Evolutionary conservation across 257 asterid genomes (phyloP).

Genomic region (Cruciata laevipes): DNA sequence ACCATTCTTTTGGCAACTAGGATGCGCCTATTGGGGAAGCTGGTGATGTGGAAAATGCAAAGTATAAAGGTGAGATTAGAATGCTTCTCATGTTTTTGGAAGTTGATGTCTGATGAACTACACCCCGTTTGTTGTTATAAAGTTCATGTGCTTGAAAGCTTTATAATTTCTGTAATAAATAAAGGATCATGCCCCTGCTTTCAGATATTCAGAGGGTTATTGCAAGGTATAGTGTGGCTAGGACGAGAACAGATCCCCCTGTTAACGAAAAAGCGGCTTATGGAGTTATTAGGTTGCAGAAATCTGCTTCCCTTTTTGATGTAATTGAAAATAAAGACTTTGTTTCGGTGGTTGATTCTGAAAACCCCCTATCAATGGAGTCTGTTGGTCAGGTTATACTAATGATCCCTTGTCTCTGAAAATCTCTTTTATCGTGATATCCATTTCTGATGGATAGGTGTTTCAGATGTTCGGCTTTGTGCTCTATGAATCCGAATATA

Average conservation of each 20-base stretch:
- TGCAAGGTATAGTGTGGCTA: conserved; percentile 44
- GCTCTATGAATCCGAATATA: conserved; percentile 64
- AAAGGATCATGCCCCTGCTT: conserved; percentile 25
- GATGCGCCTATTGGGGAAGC: conserved; percentile 97
- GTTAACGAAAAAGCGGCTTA: conserved; percentile 55
- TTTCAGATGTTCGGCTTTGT: conserved; percentile 86
- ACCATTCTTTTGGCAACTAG: conserved; percentile 31
- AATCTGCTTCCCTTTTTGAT: conserved; percentile 47
- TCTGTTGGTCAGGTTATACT: conserved; percentile 65
- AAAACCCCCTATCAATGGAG: conserved; percentile 76
- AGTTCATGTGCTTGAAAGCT: not conserved
- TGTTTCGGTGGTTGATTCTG: conserved; percentile 41
- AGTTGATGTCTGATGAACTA: not conserved
- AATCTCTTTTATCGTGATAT: not conserved
- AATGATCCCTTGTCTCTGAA: conserved; percentile 1
- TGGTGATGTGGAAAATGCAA: conserved; percentile 78
- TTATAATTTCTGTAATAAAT: not conserved
- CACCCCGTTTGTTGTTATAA: not conserved
- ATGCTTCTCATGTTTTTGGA: not conserved
- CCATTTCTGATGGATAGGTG: conserved; percentile 18
- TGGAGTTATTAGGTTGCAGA: conserved; percentile 57
- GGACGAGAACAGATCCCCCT: conserved; percentile 52
- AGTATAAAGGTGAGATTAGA: conserved; percentile 57
- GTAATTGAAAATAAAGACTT: conserved; percentile 28
- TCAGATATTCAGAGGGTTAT: conserved; percentile 82